A percentile compares a stretch with the other conserved stretches of the same genome.
phyloP scores from a whole-genome alignment of 345 rosid species.

The Ceriops tagal region DNA sequence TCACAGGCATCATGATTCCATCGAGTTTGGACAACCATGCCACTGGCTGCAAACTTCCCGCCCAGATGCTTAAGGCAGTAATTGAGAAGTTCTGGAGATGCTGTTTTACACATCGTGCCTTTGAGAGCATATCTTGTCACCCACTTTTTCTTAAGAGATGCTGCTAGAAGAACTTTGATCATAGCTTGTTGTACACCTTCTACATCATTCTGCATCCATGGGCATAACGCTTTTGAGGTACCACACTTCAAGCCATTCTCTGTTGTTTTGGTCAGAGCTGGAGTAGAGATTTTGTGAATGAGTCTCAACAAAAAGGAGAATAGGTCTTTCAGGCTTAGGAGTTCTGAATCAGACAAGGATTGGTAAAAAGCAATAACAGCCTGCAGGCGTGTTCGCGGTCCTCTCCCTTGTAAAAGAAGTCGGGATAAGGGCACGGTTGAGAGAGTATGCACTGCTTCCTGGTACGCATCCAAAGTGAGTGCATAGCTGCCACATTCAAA shows the following conservation, averaged over 20 bases:
- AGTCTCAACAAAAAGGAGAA: constrained; percentile 48
- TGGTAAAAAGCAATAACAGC: constrained; percentile 44
- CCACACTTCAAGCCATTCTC: constrained; percentile 2
- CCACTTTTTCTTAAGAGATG: constrained; percentile 39
- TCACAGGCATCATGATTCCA: constrained; percentile 40
- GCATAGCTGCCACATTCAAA: constrained; percentile 64
- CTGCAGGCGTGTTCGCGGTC: constrained; percentile 42
- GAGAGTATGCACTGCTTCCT: constrained; percentile 39
- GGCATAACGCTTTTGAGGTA: constrained; percentile 30
- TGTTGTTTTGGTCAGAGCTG: constrained; percentile 1
- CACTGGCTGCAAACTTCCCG: constrained; percentile 35
- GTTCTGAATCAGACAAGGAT: constrained; percentile 46
- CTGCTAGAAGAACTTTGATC: constrained; percentile 46
- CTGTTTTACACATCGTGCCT: constrained; percentile 46
- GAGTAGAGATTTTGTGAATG: constrained; percentile 23
- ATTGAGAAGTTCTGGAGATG: constrained; percentile 56
- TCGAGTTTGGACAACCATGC: constrained; percentile 43
- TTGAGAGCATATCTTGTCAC: constrained; percentile 53
- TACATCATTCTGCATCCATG: constrained; percentile 52
- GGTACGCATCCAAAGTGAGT: constrained; percentile 48
- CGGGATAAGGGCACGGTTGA: constrained; percentile 42
- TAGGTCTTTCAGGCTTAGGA: constrained; percentile 51
- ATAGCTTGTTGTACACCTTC: constrained; percentile 47
- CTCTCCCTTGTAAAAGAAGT: constrained; percentile 42
- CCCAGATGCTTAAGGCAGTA: constrained; percentile 61